Evolutionary conservation across 371 early-diverging fungal genomes (phyloP), one percentile per base, ranked within the genome.

Genomic region (Dichotomocladium elegans): DNA sequence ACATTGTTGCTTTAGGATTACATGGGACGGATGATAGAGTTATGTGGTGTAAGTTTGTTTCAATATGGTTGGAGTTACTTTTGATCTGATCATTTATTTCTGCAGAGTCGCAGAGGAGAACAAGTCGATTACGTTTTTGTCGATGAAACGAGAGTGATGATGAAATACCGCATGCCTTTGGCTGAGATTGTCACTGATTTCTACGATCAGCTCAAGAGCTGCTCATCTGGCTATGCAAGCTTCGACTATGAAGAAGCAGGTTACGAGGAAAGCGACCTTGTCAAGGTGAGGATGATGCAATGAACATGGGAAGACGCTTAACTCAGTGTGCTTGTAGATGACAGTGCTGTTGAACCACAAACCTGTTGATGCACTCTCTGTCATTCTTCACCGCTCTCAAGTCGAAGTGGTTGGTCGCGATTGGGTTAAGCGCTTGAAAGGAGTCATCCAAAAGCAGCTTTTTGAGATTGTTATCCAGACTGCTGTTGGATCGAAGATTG

Each of bases 241-340:
- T 96, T 96, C 71, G 96, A 96, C 69, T 97, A 97, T 68, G 98
- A 96, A 64, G 97, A 96, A 33, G 80, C 79, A 30, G 96, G 95
- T 1, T 96, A 94, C 68, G 82, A 83, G 48, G 77, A 76, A 15
- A 85, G 96, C 9, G 94, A 96, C 60, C 72, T 98, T 35, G 94
- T 95, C 55, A 98, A 97, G 74, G 88, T 95, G 70, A 79, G 24
- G 21, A 12, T 27, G 30, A 21, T 37, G n/a, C 1, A 26, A 12
- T 34, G 3, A 43, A n/a, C n/a, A n/a, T n/a, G n/a, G n/a, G n/a
- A n/a, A n/a, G n/a, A n/a, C n/a, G 17, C 26, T 2, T 15, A 42
- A 2, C 9, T 14, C 35, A 37, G n/a, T 37, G 8, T 34, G 9
- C 15, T 19, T 30, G 8, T 53, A 86, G 83, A 87, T 96, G 84